Evolutionary conservation across 208 protist species (phyloP).

Genomic region (Angomonas ambiguus): DNA sequence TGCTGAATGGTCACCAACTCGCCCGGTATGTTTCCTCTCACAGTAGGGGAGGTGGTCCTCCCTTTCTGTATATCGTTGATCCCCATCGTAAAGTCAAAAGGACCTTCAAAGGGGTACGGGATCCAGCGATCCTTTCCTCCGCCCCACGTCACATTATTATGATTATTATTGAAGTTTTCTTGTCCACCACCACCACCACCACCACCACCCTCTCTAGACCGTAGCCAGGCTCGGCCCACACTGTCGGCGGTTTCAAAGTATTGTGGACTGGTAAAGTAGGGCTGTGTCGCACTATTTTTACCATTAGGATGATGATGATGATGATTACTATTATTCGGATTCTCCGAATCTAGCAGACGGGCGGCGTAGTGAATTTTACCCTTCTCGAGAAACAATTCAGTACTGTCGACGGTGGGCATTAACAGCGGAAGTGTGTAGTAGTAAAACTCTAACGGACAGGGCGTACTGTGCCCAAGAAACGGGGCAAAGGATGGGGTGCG

Average conservation of each 20-base stretch:
- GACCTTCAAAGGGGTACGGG: slow-evolving; percentile 8
- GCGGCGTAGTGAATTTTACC: background rate
- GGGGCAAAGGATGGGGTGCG: background rate
- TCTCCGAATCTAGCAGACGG: background rate
- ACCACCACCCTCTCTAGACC: background rate
- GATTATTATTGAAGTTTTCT: slow-evolving; percentile 8
- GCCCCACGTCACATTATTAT: slow-evolving; percentile 14
- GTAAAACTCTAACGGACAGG: background rate
- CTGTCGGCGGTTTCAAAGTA: background rate
- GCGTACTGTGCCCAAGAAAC: background rate
- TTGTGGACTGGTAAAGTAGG: too few relatives aligned
- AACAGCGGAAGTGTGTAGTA: slow-evolving; percentile 9
- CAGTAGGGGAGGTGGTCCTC: too few relatives aligned
- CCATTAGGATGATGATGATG: background rate
- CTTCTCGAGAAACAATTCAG: background rate
- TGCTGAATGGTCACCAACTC: slow-evolving; percentile 8
- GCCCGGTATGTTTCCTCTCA: too few relatives aligned
- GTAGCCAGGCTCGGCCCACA: background rate
- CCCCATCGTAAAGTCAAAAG: slow-evolving; percentile 1
- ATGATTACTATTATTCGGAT: background rate
- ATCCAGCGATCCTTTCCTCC: slow-evolving; percentile 3
- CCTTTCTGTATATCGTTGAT: background rate
- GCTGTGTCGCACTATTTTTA: background rate
- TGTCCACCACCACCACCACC: background rate
- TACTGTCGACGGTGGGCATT: background rate